A percentile compares a stretch with the other conserved stretches of the same genome.
Conservation (phyloP, 371 early-diverging fungal genomes). For the Rhizopus stolonifer region DNA sequence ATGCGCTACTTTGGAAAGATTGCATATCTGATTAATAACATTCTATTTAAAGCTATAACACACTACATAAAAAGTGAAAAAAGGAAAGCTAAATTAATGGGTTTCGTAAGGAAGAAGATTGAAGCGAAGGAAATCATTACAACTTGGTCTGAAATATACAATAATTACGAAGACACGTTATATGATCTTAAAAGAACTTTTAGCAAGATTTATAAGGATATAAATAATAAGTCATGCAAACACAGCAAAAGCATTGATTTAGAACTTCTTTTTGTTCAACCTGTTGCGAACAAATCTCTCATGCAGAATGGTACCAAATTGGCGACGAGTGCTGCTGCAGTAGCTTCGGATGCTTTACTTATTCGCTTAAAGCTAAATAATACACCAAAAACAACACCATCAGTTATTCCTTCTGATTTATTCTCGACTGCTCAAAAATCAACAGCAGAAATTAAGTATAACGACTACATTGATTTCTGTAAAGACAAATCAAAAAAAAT, state of each 20-base stretch:
- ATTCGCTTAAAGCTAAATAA: constrained; percentile 15
- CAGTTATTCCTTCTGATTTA: constrained; percentile 8
- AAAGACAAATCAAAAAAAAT: constrained; percentile 15
- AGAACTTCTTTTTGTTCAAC: constrained; percentile 7
- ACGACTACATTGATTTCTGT: constrained; percentile 13
- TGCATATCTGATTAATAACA: background rate
- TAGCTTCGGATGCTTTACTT: constrained; percentile 13
- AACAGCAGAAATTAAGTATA: constrained; percentile 12
- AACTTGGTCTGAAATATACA: constrained; percentile 10
- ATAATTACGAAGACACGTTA: constrained; percentile 5
- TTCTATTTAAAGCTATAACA: constrained; percentile 1
- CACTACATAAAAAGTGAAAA: background rate
- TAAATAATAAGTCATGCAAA: constrained; percentile 12
- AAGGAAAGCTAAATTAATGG: constrained; percentile 4
- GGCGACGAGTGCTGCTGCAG: constrained; percentile 14
- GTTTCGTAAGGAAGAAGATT: constrained; percentile 5
- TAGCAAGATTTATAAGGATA: constrained; percentile 9
- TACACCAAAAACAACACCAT: constrained; percentile 12
- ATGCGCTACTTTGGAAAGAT: constrained; percentile 1
- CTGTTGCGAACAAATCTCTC: constrained; percentile 7
- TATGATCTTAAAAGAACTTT: constrained; percentile 7
- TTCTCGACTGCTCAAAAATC: constrained; percentile 10
- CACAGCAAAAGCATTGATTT: constrained; percentile 9
- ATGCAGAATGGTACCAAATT: constrained; percentile 7
- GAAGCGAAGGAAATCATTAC: constrained; percentile 6